phyloP scores from a whole-genome alignment of 2,329 filamentous ascomycete species.

The Fusarium concolor region DNA sequence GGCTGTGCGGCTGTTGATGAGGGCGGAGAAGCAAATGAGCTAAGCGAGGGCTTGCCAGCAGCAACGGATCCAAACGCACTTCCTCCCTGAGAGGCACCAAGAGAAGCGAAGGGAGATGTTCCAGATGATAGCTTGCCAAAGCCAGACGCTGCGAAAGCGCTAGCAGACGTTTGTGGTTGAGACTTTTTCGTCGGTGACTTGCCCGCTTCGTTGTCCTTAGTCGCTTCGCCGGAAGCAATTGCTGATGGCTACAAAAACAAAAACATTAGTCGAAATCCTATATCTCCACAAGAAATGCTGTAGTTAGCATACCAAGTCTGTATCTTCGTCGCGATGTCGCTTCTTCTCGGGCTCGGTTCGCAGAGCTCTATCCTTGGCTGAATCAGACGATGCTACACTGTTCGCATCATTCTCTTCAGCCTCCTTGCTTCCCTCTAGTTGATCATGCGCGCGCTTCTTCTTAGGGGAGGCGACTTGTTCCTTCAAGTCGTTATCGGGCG shows the following conservation, averaged over 20 bases:
- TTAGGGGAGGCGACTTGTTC: constrained; percentile 70
- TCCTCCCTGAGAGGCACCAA: constrained; percentile 61
- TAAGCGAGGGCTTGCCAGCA: constrained; percentile 51
- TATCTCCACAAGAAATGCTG: not conserved
- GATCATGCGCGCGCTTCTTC: constrained; percentile 73
- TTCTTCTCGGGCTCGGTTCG: constrained; percentile 72
- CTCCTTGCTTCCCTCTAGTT: constrained; percentile 64
- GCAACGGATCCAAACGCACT: constrained; percentile 61
- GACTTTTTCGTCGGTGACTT: constrained; percentile 44
- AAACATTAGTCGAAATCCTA: constrained; percentile 22
- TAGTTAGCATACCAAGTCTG: constrained; percentile 49
- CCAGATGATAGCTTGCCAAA: constrained; percentile 74
- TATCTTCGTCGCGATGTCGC: constrained; percentile 66
- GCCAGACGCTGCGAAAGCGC: constrained; percentile 75
- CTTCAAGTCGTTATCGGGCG: constrained; percentile 54
- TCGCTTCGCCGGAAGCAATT: constrained; percentile 31
- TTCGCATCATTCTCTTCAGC: constrained; percentile 57
- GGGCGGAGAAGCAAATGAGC: constrained; percentile 51
- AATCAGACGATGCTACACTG: constrained; percentile 56
- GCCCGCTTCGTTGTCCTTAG: constrained; percentile 39
- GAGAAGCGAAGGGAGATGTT: constrained; percentile 72
- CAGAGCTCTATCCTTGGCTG: constrained; percentile 61
- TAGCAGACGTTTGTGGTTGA: constrained; percentile 60
- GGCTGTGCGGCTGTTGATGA: constrained; percentile 43
- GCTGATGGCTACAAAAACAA: constrained; percentile 28